Conservation (phyloP, 2,329 filamentous ascomycete species). For the Botrytis byssoidea region DNA sequence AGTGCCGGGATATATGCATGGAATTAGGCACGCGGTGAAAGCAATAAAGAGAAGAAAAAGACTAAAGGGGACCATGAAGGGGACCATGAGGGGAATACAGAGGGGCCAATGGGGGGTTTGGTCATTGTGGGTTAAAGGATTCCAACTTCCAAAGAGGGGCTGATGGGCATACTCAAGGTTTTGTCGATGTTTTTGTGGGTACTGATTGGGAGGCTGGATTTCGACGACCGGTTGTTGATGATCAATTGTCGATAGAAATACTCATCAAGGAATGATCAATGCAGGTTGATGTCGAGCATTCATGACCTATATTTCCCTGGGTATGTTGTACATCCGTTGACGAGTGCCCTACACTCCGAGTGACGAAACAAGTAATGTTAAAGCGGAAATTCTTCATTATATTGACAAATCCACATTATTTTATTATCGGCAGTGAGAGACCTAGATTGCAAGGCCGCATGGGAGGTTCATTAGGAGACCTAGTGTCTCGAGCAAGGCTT, state of each 20-base stretch:
- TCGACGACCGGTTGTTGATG: neutral
- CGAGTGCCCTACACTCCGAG: neutral
- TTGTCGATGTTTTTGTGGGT: neutral
- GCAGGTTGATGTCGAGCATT: neutral
- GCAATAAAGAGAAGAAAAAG: neutral
- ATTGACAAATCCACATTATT: neutral
- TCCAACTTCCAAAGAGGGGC: neutral
- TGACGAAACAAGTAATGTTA: neutral
- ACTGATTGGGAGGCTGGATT: neutral
- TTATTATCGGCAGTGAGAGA: neutral
- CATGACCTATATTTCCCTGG: neutral
- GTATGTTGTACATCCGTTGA: neutral
- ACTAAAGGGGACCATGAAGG: neutral
- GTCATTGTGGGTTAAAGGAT: neutral
- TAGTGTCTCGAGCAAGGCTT: neutral
- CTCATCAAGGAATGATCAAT: neutral
- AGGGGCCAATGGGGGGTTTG: neutral
- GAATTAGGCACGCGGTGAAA: neutral
- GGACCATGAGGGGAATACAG: neutral
- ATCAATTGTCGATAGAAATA: neutral
- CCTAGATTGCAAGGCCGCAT: neutral
- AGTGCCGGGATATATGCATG: neutral
- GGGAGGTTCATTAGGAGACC: neutral
- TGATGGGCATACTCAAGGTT: neutral
- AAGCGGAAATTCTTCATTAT: neutral